These are phyloP conservation scores for Pseudophaeomoniella oleicola DNA, from an alignment of 2,329 filamentous ascomycete species.

Conservation along the genomic window DNA sequence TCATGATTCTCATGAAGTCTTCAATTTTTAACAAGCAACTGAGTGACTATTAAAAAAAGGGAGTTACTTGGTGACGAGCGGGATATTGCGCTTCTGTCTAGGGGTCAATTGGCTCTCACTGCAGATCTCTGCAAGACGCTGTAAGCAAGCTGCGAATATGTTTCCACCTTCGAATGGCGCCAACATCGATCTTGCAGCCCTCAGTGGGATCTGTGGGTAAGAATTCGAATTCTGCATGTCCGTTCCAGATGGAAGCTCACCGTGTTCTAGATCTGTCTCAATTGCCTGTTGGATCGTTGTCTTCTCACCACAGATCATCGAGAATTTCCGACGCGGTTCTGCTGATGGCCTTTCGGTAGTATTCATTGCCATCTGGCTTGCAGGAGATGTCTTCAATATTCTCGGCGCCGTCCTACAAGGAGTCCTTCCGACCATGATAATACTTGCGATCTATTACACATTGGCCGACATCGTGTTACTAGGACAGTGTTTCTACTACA, in stretches of 20 bases:
- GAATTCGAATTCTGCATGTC: slow-evolving; percentile 13
- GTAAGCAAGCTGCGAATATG: no score
- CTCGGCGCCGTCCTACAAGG: slow-evolving; percentile 81
- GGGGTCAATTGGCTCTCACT: no score
- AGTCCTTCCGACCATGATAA: slow-evolving; percentile 89
- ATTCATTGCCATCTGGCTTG: slow-evolving; percentile 85
- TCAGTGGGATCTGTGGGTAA: slow-evolving; percentile 82
- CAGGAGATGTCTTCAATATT: slow-evolving; percentile 94
- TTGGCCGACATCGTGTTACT: slow-evolving; percentile 81
- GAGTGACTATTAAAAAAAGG: no score
- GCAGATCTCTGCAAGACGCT: no score
- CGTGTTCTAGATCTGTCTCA: slow-evolving; percentile 60
- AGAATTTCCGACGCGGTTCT: slow-evolving; percentile 75
- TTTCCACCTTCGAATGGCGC: slow-evolving; percentile 21
- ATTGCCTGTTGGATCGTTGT: slow-evolving; percentile 98
- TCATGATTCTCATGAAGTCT: no score
- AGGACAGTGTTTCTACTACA: slow-evolving; percentile 88
- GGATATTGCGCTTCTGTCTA: no score
- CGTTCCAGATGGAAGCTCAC: slow-evolving; percentile 5
- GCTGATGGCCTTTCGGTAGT: slow-evolving; percentile 81
- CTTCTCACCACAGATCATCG: slow-evolving; percentile 91
- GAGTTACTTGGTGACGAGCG: no score
- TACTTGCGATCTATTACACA: slow-evolving; percentile 88
- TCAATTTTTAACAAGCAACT: no score
- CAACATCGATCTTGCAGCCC: slow-evolving; percentile 73